A percentile compares a stretch with the other conserved stretches of the same genome.
These are phyloP conservation scores for Anethum foeniculum DNA, from an alignment of 140 eudicot genomes.

Conservation along the genomic window DNA sequence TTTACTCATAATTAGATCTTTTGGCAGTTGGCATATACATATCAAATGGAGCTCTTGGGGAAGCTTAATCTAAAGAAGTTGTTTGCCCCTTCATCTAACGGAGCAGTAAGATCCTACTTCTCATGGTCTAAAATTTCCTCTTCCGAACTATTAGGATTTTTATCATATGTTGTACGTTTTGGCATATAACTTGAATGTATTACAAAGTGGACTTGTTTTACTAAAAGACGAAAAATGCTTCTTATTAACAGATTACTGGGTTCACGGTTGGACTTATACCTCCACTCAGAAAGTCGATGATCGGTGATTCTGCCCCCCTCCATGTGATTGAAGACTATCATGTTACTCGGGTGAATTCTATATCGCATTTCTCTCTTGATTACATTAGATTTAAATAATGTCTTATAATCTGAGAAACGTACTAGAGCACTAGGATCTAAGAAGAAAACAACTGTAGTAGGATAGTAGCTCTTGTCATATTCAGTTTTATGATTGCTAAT, in stretches of 20 bases:
- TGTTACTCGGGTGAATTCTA: conserved; percentile 50
- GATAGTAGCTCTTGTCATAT: neutral
- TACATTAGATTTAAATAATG: neutral
- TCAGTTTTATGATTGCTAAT: neutral
- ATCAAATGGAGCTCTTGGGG: conserved; percentile 20
- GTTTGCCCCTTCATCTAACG: conserved; percentile 74
- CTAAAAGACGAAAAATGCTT: neutral
- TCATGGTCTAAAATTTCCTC: neutral
- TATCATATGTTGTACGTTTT: neutral
- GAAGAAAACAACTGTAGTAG: neutral
- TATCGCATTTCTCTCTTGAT: neutral
- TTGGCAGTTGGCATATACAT: conserved; percentile 27
- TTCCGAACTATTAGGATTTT: neutral
- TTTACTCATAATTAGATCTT: neutral
- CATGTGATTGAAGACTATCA: conserved; percentile 56
- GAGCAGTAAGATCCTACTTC: conserved; percentile 43
- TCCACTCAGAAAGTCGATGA: conserved; percentile 26
- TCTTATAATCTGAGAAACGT: neutral
- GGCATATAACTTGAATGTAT: neutral
- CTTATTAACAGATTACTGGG: conserved; percentile 14
- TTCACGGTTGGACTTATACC: conserved; percentile 15
- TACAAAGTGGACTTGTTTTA: neutral
- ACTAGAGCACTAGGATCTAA: neutral
- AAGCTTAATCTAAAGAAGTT: conserved; percentile 45
- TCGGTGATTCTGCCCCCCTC: conserved; percentile 73